Evolutionary conservation across 202 grass and related monocot genomes (phyloP).

Genomic region (Brachypodium distachyon): DNA sequence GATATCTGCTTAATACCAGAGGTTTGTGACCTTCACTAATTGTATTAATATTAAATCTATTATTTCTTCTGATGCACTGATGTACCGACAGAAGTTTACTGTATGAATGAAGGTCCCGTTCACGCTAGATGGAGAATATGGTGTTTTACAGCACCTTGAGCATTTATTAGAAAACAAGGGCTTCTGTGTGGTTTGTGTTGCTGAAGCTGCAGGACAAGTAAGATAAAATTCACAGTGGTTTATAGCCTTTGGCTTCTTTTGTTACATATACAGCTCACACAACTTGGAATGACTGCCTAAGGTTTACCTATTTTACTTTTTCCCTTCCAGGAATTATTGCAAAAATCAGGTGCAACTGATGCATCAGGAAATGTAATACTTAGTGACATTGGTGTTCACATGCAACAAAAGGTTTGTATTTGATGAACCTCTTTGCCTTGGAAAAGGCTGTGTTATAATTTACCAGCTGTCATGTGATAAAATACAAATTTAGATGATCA

Average conservation of each 20-base stretch:
- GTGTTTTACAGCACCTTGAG: conserved; percentile 51
- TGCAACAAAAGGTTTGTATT: conserved; percentile 57
- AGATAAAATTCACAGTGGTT: neutral
- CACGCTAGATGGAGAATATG: conserved; percentile 50
- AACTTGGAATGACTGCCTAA: neutral
- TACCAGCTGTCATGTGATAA: neutral
- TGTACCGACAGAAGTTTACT: neutral
- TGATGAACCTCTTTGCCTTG: neutral
- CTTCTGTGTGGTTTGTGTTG: conserved; percentile 78
- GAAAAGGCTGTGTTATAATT: neutral
- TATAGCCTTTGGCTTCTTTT: conserved; percentile 2
- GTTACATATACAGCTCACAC: neutral
- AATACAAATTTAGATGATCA: neutral
- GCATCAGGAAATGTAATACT: conserved; percentile 62
- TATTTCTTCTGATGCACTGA: neutral
- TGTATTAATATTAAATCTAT: neutral
- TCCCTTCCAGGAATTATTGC: conserved; percentile 41
- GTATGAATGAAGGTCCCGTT: conserved; percentile 50
- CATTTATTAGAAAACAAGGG: conserved; percentile 59
- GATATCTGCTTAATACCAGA: conserved; percentile 92
- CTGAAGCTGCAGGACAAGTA: conserved; percentile 88
- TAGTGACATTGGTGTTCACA: conserved; percentile 58
- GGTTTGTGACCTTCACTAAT: conserved; percentile 35
- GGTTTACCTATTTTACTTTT: conserved; percentile 4
- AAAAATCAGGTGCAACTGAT: conserved; percentile 56